These are phyloP conservation scores for Aspergillus unguis DNA, from an alignment of 2,329 filamentous ascomycete species.

Conservation along the genomic window DNA sequence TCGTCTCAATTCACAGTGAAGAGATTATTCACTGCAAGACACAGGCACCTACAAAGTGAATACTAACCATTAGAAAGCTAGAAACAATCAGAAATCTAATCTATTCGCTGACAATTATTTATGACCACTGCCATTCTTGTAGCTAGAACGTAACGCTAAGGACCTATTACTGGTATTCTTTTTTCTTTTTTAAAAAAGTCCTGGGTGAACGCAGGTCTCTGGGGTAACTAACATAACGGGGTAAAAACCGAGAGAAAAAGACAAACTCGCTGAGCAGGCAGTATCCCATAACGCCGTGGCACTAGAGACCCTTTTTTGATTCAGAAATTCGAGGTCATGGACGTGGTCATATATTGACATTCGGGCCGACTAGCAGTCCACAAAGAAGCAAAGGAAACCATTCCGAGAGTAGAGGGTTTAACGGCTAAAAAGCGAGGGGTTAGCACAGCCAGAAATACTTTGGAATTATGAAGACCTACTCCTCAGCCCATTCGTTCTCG, in stretches of 20 bases:
- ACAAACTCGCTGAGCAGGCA: constrained; percentile 15
- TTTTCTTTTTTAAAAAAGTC: neutral
- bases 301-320: constrained; percentile 13
- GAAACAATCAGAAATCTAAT: neutral
- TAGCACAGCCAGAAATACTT: constrained; percentile 4
- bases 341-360: constrained; percentile 1
- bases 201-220: too few species aligned
- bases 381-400: constrained; percentile 4
- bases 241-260: constrained; percentile 4
- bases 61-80: neutral
- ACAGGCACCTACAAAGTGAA: neutral
- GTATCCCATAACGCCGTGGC: constrained; percentile 22
- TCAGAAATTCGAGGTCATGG: constrained; percentile 1
- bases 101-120: neutral
- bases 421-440: constrained; percentile 38
- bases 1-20: too few species aligned
- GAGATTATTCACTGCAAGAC: neutral
- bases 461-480: constrained; percentile 45
- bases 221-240: neutral
- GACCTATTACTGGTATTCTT: neutral
- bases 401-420: constrained; percentile 39
- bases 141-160: neutral
- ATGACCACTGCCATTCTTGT: neutral
- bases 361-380: constrained; percentile 2
- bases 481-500: constrained; percentile 90